Evolutionary conservation across 2,329 filamentous ascomycete species (phyloP).

Genomic region (Venturia asperata): DNA sequence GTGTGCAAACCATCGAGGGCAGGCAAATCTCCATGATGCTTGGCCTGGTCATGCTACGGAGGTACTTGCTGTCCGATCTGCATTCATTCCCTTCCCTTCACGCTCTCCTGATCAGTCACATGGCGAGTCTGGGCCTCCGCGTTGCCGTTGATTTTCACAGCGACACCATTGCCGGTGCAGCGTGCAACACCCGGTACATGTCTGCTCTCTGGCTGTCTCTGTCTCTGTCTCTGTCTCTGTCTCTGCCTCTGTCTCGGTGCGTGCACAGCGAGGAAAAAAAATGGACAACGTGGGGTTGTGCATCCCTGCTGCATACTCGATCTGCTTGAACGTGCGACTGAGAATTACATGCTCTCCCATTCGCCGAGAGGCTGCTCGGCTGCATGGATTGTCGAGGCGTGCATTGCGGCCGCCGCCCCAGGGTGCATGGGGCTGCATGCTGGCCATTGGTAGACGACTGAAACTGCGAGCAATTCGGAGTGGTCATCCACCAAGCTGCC

Average conservation of each 20-base stretch:
- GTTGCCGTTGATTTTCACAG: background rate
- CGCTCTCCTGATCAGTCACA: too few species aligned
- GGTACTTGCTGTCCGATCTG: too few species aligned
- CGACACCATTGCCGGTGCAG: background rate
- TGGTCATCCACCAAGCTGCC: constrained; percentile 1
- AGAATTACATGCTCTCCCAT: constrained; percentile 10
- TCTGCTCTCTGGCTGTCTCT: background rate
- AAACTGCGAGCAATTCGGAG: background rate
- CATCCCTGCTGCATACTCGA: constrained; percentile 10
- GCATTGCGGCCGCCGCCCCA: background rate
- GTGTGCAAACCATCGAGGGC: background rate
- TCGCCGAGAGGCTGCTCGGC: background rate
- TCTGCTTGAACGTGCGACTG: constrained; percentile 6
- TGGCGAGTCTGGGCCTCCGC: background rate
- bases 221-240: background rate
- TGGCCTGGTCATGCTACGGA: background rate
- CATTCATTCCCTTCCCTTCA: too few species aligned
- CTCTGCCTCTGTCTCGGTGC: background rate
- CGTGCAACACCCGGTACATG: background rate
- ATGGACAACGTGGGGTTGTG: constrained; percentile 3
- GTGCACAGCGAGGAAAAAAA: background rate
- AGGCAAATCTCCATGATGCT: background rate
- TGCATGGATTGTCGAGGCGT: background rate
- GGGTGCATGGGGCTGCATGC: background rate
- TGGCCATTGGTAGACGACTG: background rate